Evolutionary conservation across 2,329 filamentous ascomycete species (phyloP).

Genomic region (Fusarium ambrosium): DNA sequence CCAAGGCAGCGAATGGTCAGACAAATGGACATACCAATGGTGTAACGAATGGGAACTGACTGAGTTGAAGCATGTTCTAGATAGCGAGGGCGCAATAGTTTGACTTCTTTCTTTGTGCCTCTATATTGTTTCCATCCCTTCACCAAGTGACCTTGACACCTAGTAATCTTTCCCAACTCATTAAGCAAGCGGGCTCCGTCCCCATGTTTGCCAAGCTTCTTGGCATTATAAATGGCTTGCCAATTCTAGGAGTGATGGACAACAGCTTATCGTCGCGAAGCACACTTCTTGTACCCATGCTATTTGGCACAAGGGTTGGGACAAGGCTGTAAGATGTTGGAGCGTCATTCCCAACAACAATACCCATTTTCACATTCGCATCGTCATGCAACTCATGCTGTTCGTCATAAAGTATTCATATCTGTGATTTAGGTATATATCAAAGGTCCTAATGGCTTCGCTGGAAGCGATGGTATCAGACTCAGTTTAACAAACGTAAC

Average conservation of each 20-base stretch:
- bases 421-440: background rate
- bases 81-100: background rate
- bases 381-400: background rate
- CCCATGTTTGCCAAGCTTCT: background rate
- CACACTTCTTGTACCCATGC: background rate
- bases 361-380: background rate
- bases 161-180: background rate
- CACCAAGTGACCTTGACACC: background rate
- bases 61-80: background rate
- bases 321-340: background rate
- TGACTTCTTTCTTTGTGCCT: background rate
- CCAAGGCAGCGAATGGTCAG: background rate
- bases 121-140: background rate
- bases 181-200: too few relatives aligned
- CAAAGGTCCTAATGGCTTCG: background rate
- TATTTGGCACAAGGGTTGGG: background rate
- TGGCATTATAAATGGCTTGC: background rate
- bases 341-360: background rate
- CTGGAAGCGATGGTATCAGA: background rate
- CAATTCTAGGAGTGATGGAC: background rate
- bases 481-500: background rate
- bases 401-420: background rate
- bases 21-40: background rate
- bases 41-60: background rate
- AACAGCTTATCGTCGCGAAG: background rate